Evolutionary conservation across 441 rosid species (phyloP), one percentile per base, ranked within the genome.

Genomic region (Erodium chrysanthum): DNA sequence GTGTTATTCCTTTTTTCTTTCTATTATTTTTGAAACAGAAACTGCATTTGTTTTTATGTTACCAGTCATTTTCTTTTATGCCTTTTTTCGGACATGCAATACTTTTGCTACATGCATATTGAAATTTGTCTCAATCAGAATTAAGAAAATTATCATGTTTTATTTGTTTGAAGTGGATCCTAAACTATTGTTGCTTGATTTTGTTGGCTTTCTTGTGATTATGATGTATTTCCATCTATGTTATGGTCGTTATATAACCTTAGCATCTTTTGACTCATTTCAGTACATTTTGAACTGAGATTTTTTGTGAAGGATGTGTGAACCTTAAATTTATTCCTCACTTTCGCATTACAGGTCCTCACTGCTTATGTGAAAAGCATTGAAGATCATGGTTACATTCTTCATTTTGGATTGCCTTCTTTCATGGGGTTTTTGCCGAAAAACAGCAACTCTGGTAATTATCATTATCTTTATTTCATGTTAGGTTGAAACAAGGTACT

Each of bases 301-400:
- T 12, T 63, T 63, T 42, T 33, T 18, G 20, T 7, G 25, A 15
- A 31, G 44, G 11, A 6, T 31, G 31, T 29, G 22, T 27, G 22
- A 31, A 63, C 66, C 66, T 63, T 33, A 14, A n/a, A 27, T 29
- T 31, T 63, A 35, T 63, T 46, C 8, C 68, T 66, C 63, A 52
- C 66, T 22, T 67, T 59, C 33, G 74, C 72, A 33, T 25, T 76
- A 10, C 81, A 94, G 99, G 92, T 87, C 64, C 80, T 94, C 54
- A 66, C 84, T 54, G 91, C 96, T 29, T 84, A 80, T 50, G 90
- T 90, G 64, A 94, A 85, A 83, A 94, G 99, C 73, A 64, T 90
- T 18, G 99, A 94, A 85, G 99, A 94, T 78, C 99, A 94, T 70
- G 99, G 99, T 63, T 94, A 84, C 81, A 88, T 94, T 70, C 96